Base-by-base conservation (phyloP, 2,329 filamentous ascomycete species). In the Paradendryphiella salina region DNA sequence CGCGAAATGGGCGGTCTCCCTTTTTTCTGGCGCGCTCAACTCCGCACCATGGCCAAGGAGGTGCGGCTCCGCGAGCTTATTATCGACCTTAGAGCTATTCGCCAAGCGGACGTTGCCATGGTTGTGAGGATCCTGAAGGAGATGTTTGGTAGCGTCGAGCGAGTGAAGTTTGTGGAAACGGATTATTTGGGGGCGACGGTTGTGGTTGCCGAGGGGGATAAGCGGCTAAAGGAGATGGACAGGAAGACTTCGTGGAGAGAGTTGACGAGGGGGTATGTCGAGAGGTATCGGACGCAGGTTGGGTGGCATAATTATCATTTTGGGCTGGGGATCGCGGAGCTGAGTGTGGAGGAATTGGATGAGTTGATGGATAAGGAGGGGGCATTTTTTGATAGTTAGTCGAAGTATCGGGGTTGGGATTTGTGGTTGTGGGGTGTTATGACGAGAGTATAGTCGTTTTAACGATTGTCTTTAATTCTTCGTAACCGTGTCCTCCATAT, bases 21-120 rank as follows among this genome's bases (percentile, higher is more conserved):
- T 14, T 62, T 63, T 28, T 63, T 70, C 23, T 71, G 68, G 68
- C 63, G 68, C 21, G 67, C 64, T 21, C 67, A 71, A 36, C 56
- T 71, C 11, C 63, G 60, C 8, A 64, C 69, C 21, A 50, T 69
- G 3, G 57, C 56, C 10, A 50, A 53, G 10, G 66, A 70, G 14
- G 40, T 71, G 10, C 49, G 64, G 28, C 53, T 71, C 0, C 32
- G 43, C 29, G 59, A 56, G 0, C 55, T 71, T 3, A 64, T 55
- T 1, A 49, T 71, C 21, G 63, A 70, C 23, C 50, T 68, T 6
- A 36, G 48, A 14, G 46, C 54, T 4, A 55, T 69, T 2, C 58
- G 56, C 3, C 14, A 21, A 4, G 18, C 32, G 0, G 61, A 69
- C 34, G 17, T 71, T 5, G 54, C 60, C 1, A 58, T 71, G 53